phyloP scores from a whole-genome alignment of 2,329 filamentous ascomycete genomes.

The Lomentospora prolificans region DNA sequence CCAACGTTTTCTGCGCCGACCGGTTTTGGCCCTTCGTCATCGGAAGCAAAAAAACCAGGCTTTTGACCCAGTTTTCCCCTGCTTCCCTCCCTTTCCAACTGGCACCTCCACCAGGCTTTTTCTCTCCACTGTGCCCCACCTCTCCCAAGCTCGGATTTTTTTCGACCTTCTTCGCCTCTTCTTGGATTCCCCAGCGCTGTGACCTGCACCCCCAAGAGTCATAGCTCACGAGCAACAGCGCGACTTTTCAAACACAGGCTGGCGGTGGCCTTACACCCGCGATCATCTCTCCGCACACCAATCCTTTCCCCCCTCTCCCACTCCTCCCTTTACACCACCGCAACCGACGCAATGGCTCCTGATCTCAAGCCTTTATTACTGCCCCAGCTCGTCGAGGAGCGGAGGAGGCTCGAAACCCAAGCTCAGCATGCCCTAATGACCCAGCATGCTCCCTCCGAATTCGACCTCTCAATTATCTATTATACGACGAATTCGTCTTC shows the following conservation, averaged over 20 bases:
- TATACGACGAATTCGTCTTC: conserved; percentile 44
- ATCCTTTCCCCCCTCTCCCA: not conserved
- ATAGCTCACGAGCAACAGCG: not conserved
- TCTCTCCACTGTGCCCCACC: not conserved
- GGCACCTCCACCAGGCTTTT: conserved; percentile 1
- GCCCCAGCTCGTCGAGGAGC: conserved; percentile 43
- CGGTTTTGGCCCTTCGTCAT: not conserved
- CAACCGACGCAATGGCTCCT: conserved; percentile 28
- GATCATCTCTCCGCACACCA: conserved; percentile 3
- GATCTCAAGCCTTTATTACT: conserved; percentile 43
- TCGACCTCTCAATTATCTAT: conserved; percentile 29
- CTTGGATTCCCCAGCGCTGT: not conserved
- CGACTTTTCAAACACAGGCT: not conserved
- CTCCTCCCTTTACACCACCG: not conserved
- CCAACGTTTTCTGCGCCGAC: not conserved
- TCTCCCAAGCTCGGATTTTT: not conserved
- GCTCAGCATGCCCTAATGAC: not conserved
- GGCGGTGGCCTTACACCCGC: conserved; percentile 1
- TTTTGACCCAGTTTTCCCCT: conserved; percentile 1
- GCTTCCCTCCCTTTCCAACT: not conserved
- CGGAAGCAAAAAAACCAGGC: not conserved
- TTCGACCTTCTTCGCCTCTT: not conserved
- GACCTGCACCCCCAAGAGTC: not conserved
- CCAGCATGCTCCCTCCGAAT: conserved; percentile 11
- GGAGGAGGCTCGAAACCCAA: conserved; percentile 29